Conservation (phyloP, 1,284 basidiomycete species). For the Stereum hirsutum region DNA sequence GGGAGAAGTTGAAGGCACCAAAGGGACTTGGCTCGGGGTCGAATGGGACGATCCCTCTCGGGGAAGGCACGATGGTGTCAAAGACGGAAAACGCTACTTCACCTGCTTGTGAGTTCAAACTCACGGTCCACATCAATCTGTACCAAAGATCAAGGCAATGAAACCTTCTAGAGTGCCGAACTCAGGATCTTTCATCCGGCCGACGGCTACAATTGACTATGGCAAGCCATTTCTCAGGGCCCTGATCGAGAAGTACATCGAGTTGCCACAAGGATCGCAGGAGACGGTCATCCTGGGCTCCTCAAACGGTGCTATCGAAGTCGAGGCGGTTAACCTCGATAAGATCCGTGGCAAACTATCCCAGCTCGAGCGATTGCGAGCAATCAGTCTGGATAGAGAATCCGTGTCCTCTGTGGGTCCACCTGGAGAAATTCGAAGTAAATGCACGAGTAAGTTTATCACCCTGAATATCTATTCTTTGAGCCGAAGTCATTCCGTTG, state of each 20-base stretch:
- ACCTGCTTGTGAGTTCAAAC: constrained; percentile 53
- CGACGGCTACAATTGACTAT: constrained; percentile 36
- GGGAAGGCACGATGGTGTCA: constrained; percentile 83
- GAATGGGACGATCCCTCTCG: constrained; percentile 87
- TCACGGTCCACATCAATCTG: no score
- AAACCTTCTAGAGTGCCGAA: constrained; percentile 37
- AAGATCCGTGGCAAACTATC: constrained; percentile 68
- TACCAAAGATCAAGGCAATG: no score
- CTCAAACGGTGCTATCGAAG: constrained; percentile 72
- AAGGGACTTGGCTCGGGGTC: constrained; percentile 81
- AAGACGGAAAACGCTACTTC: constrained; percentile 78
- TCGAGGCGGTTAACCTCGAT: constrained; percentile 80
- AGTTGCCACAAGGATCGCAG: constrained; percentile 42
- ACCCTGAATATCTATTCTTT: no score
- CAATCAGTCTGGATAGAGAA: constrained; percentile 72
- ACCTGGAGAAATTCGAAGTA: constrained; percentile 42
- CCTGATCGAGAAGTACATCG: constrained; percentile 69
- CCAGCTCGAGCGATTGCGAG: constrained; percentile 57
- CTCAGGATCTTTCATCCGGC: constrained; percentile 71
- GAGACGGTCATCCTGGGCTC: constrained; percentile 73
- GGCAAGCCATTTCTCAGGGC: constrained; percentile 74
- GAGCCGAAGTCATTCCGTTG: no score
- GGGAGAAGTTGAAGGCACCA: constrained; percentile 57
- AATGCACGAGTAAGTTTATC: constrained; percentile 71
- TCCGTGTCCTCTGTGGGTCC: constrained; percentile 49